These are phyloP conservation scores for Botrytis fabae DNA, from an alignment of 2,329 filamentous ascomycete species.

Conservation along the genomic window DNA sequence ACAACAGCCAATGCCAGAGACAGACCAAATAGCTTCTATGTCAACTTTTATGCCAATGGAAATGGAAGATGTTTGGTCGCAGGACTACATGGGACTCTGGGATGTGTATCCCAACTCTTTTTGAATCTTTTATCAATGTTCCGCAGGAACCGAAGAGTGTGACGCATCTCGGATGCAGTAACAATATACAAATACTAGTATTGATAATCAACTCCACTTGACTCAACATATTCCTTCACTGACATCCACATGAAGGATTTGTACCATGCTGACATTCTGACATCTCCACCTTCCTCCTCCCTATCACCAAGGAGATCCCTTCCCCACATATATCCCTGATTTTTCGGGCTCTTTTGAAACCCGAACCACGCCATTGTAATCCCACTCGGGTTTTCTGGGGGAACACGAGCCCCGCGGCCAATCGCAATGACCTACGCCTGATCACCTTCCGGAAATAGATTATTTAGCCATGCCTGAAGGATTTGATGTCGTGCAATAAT, in stretches of 20 bases:
- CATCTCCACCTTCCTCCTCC: not conserved
- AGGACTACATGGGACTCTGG: conserved; percentile 17
- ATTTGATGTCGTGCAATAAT: not conserved
- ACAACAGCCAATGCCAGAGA: not conserved
- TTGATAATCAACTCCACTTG: not conserved
- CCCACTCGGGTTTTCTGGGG: not conserved
- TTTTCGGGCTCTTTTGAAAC: not conserved
- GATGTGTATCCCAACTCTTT: conserved; percentile 15
- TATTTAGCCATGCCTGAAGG: not conserved
- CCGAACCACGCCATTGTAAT: not conserved
- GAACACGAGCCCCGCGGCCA: not conserved
- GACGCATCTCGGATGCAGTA: not conserved
- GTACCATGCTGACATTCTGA: not conserved
- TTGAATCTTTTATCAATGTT: not conserved
- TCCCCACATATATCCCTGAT: not conserved
- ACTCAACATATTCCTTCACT: not conserved
- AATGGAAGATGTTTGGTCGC: conserved; percentile 12
- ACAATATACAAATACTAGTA: not conserved
- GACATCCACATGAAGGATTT: not conserved
- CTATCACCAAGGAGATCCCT: not conserved
- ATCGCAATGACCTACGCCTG: not conserved
- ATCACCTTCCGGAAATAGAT: not conserved
- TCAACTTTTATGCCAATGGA: conserved; percentile 11
- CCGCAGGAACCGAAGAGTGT: not conserved
- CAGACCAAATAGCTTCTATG: not conserved